Conservation (phyloP, 2,329 filamentous ascomycete species). For the Lasiodiplodia gonubiensis region DNA sequence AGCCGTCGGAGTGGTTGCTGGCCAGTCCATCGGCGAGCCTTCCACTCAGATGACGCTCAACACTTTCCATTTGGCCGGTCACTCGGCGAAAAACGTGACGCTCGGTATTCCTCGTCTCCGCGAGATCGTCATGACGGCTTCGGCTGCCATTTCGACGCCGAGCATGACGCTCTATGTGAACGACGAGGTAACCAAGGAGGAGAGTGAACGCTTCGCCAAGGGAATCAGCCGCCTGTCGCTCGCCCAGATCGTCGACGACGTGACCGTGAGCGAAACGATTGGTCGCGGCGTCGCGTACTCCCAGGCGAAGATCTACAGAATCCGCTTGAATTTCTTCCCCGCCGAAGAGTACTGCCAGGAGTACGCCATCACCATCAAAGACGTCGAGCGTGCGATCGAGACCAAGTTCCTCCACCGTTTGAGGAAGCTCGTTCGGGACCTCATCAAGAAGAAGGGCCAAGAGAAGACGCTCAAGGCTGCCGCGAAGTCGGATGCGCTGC, state of each 20-base stretch:
- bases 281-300: conserved; percentile 71
- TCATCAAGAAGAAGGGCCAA: conserved; percentile 77
- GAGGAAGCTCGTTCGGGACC: conserved; percentile 71
- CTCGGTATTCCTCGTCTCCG: conserved; percentile 95
- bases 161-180: conserved; percentile 84
- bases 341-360: conserved; percentile 80
- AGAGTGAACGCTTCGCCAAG: conserved; percentile 84
- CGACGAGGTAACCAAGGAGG: conserved; percentile 69
- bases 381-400: conserved; percentile 82
- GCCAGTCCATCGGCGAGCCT: conserved; percentile 94
- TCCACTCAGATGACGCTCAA: conserved; percentile 99
- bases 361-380: conserved; percentile 79
- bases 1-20: conserved; percentile 94
- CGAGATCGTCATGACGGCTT: conserved; percentile 98
- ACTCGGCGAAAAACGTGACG: conserved; percentile 98
- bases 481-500: conserved; percentile 66
- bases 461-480: conserved; percentile 61
- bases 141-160: conserved; percentile 85
- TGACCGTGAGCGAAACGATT: conserved; percentile 78
- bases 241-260: conserved; percentile 81
- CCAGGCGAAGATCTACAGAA: conserved; percentile 82
- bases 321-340: conserved; percentile 84
- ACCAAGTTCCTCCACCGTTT: conserved; percentile 76
- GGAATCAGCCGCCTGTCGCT: conserved; percentile 86
- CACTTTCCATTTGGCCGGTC: conserved; percentile 98